Conservation (phyloP, 768 basidiomycete genomes). For the Gymnopilus dilepis region DNA sequence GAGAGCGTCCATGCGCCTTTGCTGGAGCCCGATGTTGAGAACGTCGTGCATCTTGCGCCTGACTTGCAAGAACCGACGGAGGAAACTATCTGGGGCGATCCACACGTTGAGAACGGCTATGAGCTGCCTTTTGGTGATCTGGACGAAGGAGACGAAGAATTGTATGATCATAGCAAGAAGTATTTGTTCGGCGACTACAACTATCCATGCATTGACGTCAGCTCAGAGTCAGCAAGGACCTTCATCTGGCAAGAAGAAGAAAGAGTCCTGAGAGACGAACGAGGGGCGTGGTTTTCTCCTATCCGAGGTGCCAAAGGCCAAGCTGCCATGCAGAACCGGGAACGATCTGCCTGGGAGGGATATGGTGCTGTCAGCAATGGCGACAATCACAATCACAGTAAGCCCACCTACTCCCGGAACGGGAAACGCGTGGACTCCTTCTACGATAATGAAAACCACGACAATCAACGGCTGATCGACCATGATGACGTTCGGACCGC, state of each 20-base stretch:
- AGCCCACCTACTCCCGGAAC: background rate
- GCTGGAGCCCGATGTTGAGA: slow-evolving; percentile 62
- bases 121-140: slow-evolving; percentile 71
- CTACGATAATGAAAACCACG: slow-evolving; percentile 22
- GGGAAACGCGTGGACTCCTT: slow-evolving; percentile 23
- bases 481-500: slow-evolving; percentile 45
- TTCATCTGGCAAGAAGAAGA: slow-evolving; percentile 87
- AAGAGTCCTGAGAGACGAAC: slow-evolving; percentile 75
- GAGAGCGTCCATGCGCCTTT: slow-evolving; percentile 80
- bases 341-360: slow-evolving; percentile 51
- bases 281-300: slow-evolving; percentile 73
- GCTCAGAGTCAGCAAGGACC: slow-evolving; percentile 69
- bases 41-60: slow-evolving; percentile 67
- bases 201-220: slow-evolving; percentile 89
- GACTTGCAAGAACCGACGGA: slow-evolving; percentile 52
- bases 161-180: slow-evolving; percentile 76
- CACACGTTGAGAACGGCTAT: slow-evolving; percentile 47
- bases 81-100: slow-evolving; percentile 45
- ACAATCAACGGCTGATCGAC: slow-evolving; percentile 46
- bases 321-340: slow-evolving; percentile 42
- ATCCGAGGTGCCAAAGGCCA: slow-evolving; percentile 53
- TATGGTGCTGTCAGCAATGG: slow-evolving; percentile 60
- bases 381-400: slow-evolving; percentile 13
- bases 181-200: slow-evolving; percentile 92
- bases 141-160: slow-evolving; percentile 73